Conservation (phyloP, 805 yeast genomes). For the Kluyveromyces wickerhamii region DNA sequence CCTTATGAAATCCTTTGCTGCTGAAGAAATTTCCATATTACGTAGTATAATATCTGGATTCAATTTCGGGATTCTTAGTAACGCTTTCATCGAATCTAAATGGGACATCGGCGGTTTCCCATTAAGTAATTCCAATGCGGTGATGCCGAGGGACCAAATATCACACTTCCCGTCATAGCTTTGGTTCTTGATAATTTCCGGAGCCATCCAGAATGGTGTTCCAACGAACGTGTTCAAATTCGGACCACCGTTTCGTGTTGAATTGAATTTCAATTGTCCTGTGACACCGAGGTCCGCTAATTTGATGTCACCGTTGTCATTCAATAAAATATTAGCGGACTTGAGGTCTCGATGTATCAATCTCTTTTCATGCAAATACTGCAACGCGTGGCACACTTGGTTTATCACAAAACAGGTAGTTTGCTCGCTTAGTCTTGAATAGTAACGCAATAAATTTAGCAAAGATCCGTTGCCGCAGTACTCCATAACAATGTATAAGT, state of each 20-base stretch:
- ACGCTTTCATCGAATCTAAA: slow-evolving; percentile 67
- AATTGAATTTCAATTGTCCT: slow-evolving; percentile 67
- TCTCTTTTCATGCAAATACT: slow-evolving; percentile 63
- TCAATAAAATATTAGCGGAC: slow-evolving; percentile 78
- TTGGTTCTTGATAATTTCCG: slow-evolving; percentile 64
- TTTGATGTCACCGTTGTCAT: slow-evolving; percentile 62
- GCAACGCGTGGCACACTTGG: slow-evolving; percentile 61
- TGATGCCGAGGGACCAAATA: slow-evolving; percentile 94
- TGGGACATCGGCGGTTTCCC: slow-evolving; percentile 78
- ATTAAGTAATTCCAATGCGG: slow-evolving; percentile 73
- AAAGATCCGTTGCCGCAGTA: slow-evolving; percentile 94
- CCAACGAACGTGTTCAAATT: slow-evolving; percentile 70
- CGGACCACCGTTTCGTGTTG: slow-evolving; percentile 36
- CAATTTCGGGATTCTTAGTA: slow-evolving; percentile 38
- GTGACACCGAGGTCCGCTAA: slow-evolving; percentile 92
- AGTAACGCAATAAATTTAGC: slow-evolving; percentile 53
- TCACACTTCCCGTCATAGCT: slow-evolving; percentile 87
- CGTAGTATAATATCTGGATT: slow-evolving; percentile 1
- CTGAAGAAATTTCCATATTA: slow-evolving; percentile 2
- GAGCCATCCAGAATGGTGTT: slow-evolving; percentile 98
- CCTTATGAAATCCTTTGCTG: slow-evolving; percentile 41
- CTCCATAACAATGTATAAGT: slow-evolving; percentile 90
- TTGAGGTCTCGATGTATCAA: slow-evolving; percentile 88
- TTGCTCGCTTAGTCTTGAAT: slow-evolving; percentile 32
- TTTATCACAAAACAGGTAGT: slow-evolving; percentile 51